These are phyloP conservation scores for Mrakiaceae sp. DNA, from an alignment of 1,284 basidiomycete genomes.

Conservation along the genomic window DNA sequence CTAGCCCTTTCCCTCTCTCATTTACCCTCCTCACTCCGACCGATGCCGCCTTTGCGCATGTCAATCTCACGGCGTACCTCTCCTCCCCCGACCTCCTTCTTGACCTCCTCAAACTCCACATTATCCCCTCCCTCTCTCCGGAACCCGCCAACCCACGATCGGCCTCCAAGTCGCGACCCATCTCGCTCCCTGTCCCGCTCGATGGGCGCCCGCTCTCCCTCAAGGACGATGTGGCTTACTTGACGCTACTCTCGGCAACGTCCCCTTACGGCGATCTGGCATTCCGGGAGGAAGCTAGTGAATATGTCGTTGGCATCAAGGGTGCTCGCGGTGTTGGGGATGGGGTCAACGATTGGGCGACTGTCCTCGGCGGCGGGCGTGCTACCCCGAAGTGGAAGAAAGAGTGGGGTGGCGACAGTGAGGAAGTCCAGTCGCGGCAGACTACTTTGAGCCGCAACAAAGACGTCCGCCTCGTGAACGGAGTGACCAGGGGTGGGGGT, in stretches of 20 bases:
- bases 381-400: constrained; percentile 46
- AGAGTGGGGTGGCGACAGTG: too few relatives aligned
- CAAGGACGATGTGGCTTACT: constrained; percentile 57
- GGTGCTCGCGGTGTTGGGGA: constrained; percentile 62
- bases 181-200: constrained; percentile 17
- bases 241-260: constrained; percentile 52
- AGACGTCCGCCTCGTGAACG: constrained; percentile 25
- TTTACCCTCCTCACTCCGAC: constrained; percentile 80
- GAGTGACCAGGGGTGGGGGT: constrained; percentile 50
- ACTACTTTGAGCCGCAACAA: constrained; percentile 15
- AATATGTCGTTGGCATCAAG: constrained; percentile 77
- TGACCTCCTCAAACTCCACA: constrained; percentile 72
- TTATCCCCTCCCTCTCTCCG: constrained; percentile 48
- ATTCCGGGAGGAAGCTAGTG: constrained; percentile 49
- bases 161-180: constrained; percentile 4
- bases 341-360: constrained; percentile 60
- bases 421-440: not conserved
- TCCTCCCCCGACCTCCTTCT: constrained; percentile 41
- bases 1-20: constrained; percentile 29
- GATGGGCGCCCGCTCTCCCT: constrained; percentile 54
- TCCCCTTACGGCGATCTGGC: constrained; percentile 68
- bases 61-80: constrained; percentile 72
- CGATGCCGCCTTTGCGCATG: constrained; percentile 80
- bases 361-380: constrained; percentile 67
- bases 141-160: constrained; percentile 15